Conservation (phyloP, 345 rosid species). For the Rhodamnia rubescens region DNA sequence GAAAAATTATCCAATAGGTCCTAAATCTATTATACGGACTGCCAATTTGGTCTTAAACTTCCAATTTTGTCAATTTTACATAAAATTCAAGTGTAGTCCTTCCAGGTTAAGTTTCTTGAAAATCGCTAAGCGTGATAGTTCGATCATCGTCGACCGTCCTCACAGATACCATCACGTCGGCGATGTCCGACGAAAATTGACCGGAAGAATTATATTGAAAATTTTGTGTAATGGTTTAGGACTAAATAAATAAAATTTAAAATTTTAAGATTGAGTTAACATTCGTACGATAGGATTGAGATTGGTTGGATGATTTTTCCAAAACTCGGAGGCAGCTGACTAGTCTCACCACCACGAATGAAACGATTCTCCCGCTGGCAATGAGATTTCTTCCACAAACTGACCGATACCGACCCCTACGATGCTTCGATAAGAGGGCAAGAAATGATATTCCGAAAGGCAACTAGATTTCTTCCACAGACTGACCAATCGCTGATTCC, state of each 20-base stretch:
- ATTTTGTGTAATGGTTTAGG: neutral
- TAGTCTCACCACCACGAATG: neutral
- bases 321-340: neutral
- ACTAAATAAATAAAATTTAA: neutral
- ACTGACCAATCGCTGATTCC: neutral
- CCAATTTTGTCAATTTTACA: neutral
- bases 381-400: neutral
- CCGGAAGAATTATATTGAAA: neutral
- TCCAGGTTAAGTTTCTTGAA: neutral
- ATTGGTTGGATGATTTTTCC: neutral
- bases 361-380: neutral
- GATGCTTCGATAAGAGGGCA: neutral
- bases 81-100: neutral
- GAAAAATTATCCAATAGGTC: neutral
- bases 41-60: neutral
- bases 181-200: accelerated
- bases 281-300: neutral
- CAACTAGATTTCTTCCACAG: neutral
- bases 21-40: no score
- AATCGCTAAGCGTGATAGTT: neutral
- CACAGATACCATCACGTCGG: accelerated
- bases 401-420: accelerated
- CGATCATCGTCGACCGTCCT: accelerated
- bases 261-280: neutral
- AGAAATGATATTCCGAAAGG: neutral